phyloP scores from a whole-genome alignment of 2,329 filamentous ascomycete species.

The Diaporthe vexans region DNA sequence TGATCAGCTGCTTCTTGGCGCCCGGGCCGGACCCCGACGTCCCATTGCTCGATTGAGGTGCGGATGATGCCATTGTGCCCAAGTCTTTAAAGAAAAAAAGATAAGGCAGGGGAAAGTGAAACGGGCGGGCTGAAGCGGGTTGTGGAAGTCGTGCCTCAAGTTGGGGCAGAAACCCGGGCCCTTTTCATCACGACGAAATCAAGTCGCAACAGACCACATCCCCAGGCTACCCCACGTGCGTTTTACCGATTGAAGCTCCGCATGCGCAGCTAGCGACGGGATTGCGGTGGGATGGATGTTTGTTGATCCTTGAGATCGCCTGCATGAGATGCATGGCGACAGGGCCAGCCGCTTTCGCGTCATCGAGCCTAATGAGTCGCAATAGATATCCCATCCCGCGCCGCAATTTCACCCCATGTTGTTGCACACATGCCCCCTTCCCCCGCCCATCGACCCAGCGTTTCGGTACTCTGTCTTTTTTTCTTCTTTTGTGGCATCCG shows the following conservation, averaged over 20 bases:
- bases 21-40: constrained; percentile 4
- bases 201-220: not conserved
- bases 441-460: not conserved
- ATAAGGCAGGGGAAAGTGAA: not conserved
- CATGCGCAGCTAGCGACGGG: not conserved
- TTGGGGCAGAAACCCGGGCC: constrained; percentile 4
- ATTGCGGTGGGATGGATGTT: not conserved
- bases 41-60: not conserved
- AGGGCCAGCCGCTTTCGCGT: constrained; percentile 27
- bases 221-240: constrained; percentile 12
- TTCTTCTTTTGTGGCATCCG: not conserved
- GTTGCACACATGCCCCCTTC: no score
- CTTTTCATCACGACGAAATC: constrained; percentile 22
- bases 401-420: not conserved
- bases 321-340: constrained; percentile 21
- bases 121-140: not conserved
- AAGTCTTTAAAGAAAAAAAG: not conserved
- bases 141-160: not conserved
- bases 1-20: constrained; percentile 55
- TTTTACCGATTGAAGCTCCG: not conserved
- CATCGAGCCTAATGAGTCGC: constrained; percentile 40
- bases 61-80: constrained; percentile 37
- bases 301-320: constrained; percentile 22
- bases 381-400: constrained; percentile 2
- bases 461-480: not conserved